phyloP scores from a whole-genome alignment of 2,329 filamentous ascomycete species.

The Teratosphaeria gauchensis region DNA sequence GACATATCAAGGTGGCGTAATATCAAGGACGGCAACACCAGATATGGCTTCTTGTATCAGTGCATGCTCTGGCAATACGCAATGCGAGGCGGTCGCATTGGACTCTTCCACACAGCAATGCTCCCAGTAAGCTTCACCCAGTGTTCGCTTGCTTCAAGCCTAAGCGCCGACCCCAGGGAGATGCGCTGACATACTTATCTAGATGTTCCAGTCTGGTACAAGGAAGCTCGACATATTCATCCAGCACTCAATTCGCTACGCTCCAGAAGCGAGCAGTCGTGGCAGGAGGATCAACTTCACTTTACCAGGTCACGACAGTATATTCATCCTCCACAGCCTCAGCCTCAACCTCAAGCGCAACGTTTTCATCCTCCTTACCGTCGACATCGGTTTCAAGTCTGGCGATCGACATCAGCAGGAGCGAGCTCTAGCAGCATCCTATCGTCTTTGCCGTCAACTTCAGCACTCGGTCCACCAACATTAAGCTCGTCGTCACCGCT shows the following conservation, averaged over 20 bases:
- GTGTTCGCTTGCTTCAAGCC: not conserved
- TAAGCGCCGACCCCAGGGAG: not conserved
- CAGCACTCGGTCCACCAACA: too few species aligned
- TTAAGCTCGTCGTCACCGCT: too few species aligned
- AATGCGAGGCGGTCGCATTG: conserved; percentile 5
- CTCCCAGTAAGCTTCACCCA: conserved; percentile 2
- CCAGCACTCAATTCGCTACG: conserved; percentile 4
- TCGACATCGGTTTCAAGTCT: too few species aligned
- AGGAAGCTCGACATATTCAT: not conserved
- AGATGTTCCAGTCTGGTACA: not conserved
- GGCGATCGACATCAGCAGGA: too few species aligned
- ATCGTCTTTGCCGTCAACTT: not conserved
- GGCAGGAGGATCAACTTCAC: not conserved
- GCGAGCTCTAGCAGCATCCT: too few species aligned
- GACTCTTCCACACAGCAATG: not conserved
- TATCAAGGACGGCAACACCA: not conserved
- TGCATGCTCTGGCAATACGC: conserved; percentile 2
- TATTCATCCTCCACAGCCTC: not conserved
- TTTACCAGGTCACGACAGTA: conserved; percentile 1
- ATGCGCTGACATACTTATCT: not conserved
- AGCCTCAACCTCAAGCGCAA: not conserved
- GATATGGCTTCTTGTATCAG: conserved; percentile 3
- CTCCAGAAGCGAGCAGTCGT: conserved; percentile 4
- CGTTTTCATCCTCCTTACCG: not conserved
- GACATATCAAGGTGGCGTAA: conserved; percentile 2